Evolutionary conservation across 2,329 filamentous ascomycete species (phyloP).

Genomic region (Dactylonectria estremocensis): DNA sequence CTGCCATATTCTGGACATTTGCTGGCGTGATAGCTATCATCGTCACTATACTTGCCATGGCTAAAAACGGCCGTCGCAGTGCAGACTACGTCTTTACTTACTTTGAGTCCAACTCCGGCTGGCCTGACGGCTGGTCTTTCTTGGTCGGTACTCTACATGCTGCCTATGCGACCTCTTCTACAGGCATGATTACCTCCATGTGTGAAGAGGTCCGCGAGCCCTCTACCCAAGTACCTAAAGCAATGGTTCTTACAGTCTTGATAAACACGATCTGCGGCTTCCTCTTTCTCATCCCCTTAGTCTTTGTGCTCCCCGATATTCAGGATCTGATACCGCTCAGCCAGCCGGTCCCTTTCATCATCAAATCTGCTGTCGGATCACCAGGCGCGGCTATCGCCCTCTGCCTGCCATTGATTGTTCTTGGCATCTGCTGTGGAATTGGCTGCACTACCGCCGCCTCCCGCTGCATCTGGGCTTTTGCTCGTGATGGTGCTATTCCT

Average conservation of each 20-base stretch:
- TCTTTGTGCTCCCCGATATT: constrained; percentile 79
- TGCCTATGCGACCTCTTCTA: constrained; percentile 82
- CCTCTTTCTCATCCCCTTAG: constrained; percentile 77
- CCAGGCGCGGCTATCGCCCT: constrained; percentile 74
- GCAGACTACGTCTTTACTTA: constrained; percentile 77
- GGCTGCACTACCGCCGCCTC: constrained; percentile 79
- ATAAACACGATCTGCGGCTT: constrained; percentile 78
- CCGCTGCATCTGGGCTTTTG: constrained; percentile 78
- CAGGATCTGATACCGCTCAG: constrained; percentile 65
- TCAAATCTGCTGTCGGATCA: constrained; percentile 73
- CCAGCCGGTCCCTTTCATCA: constrained; percentile 76
- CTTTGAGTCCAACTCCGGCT: constrained; percentile 79
- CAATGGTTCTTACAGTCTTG: constrained; percentile 78
- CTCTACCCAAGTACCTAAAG: constrained; percentile 78
- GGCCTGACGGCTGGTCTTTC: constrained; percentile 81
- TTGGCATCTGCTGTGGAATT: constrained; percentile 77
- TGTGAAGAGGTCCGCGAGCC: constrained; percentile 80
- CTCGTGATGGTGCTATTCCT: constrained; percentile 79
- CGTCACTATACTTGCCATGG: constrained; percentile 74
- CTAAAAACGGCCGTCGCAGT: constrained; percentile 76
- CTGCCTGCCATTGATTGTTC: constrained; percentile 75
- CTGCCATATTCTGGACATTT: constrained; percentile 83
- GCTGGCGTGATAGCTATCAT: constrained; percentile 77
- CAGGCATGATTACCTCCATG: constrained; percentile 87
- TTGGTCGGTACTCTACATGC: constrained; percentile 80